Percentiles rank a stretch among this genome's conserved stretches.
phyloP scores from a whole-genome alignment of 2,329 filamentous ascomycete genomes.

The Diaporthe sp. region DNA sequence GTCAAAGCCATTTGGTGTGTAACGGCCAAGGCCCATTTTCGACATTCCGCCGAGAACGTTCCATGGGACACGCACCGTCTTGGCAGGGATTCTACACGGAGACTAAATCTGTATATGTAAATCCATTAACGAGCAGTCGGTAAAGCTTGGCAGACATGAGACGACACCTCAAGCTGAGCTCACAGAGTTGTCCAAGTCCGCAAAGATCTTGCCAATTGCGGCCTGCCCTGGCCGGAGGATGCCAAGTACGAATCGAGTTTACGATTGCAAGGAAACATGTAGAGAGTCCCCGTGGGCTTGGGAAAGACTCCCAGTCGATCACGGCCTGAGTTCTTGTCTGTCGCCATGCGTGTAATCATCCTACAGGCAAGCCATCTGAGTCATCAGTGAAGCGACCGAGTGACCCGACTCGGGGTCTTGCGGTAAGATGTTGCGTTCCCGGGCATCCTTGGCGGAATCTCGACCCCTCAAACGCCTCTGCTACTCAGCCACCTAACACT shows the following conservation, averaged over 20 bases:
- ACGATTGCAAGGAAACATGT: not conserved
- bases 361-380: not conserved
- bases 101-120: not conserved
- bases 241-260: not conserved
- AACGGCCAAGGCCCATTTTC: not conserved
- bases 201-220: not conserved
- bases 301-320: not conserved
- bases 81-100: not conserved
- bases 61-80: not conserved
- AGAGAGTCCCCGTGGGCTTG: not conserved
- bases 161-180: not conserved
- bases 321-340: not conserved
- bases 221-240: not conserved
- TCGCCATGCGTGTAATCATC: not conserved
- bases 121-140: not conserved
- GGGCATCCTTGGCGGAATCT: constrained; percentile 1
- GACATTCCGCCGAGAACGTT: not conserved
- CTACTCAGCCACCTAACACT: not conserved
- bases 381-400: not conserved
- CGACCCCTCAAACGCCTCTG: constrained; percentile 11
- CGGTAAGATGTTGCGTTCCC: constrained; percentile 1
- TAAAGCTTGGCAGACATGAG: constrained; percentile 14
- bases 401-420: constrained; percentile 17
- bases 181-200: not conserved
- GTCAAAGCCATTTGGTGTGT: not conserved